Evolutionary conservation across 2,329 filamentous ascomycete species (phyloP), one percentile per base, ranked within the genome.

Genomic region (Fusarium compactum): DNA sequence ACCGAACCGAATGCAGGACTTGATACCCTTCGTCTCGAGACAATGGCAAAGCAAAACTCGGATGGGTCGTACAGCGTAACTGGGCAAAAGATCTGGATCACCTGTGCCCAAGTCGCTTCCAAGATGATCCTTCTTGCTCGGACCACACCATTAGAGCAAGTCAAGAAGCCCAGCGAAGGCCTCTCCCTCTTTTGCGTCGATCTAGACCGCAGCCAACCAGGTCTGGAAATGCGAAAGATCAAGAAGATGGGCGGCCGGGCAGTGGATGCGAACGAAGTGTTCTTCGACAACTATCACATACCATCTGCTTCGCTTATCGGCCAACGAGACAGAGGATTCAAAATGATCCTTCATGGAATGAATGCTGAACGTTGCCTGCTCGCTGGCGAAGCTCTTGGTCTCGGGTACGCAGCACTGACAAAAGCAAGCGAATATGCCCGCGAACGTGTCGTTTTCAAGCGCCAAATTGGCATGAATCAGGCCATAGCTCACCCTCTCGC

Each of bases 41-140:
- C 92, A 0, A 80, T 82, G 8, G 93, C 93, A 1, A 85, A 79
- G 30, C 87, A 85, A 70, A 74, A 78, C 40, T 58, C 66, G 5
- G 86, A 89, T 22, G 87, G 87, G 16, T 85, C 83, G 6, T 97
- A 95, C 77, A 83, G 81, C 2, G 85, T 97, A 14, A 88, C 88
- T 0, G 93, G 93, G 0, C 92, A 95, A 77, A 97, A 97, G 81
- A 95, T 95, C 58, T 97, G 93, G 93, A 97, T 96, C 58, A 93
- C 92, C 0, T 95, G 89, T 56, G 93, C 93, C 0, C 92, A 97
- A 77, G 91, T 95, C 1, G 93, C 93, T 0, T 85, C 86, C 6
- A 93, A 93, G 74, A 97, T 97, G 93, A 90, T 97, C 6, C 84
- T 97, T 0, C 85, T 97, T 0, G 92, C 92, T 1, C 87, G 93